Conservation (phyloP, 2,329 filamentous ascomycete genomes). For the Dactylonectria macrodidyma region DNA sequence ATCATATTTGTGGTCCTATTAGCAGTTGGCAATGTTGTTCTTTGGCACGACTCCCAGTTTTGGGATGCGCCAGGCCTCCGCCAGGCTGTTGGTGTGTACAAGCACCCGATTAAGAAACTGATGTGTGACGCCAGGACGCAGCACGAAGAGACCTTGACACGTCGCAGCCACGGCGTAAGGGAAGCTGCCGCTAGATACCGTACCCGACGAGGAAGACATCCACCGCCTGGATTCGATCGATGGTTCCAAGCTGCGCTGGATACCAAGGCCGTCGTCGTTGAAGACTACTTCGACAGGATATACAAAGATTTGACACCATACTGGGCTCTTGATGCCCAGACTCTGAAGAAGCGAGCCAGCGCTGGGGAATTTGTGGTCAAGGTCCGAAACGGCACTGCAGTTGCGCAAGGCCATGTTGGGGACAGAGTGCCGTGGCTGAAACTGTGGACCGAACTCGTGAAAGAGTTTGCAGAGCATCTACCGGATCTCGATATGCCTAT, state of each 20-base stretch:
- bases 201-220: constrained; percentile 69
- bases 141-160: constrained; percentile 59
- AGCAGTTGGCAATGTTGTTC: constrained; percentile 48
- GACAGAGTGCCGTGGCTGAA: constrained; percentile 61
- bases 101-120: constrained; percentile 67
- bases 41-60: constrained; percentile 48
- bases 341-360: constrained; percentile 56
- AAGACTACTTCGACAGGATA: constrained; percentile 76
- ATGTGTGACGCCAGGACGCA: constrained; percentile 61
- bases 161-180: constrained; percentile 64
- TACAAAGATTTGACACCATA: constrained; percentile 74
- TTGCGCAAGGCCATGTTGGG: constrained; percentile 54
- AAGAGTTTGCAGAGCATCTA: constrained; percentile 66
- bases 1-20: constrained; percentile 44
- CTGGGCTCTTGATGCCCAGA: constrained; percentile 67
- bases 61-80: constrained; percentile 45
- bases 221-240: constrained; percentile 73
- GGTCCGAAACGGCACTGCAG: constrained; percentile 62
- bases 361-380: constrained; percentile 62
- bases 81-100: constrained; percentile 42
- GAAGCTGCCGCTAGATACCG: constrained; percentile 71
- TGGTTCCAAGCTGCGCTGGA: constrained; percentile 72
- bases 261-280: constrained; percentile 68
- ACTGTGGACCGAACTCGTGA: constrained; percentile 65
- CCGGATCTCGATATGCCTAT: constrained; percentile 78